Base-by-base conservation (phyloP, 2,329 filamentous ascomycete species). In the Pseudopithomyces maydicus region DNA sequence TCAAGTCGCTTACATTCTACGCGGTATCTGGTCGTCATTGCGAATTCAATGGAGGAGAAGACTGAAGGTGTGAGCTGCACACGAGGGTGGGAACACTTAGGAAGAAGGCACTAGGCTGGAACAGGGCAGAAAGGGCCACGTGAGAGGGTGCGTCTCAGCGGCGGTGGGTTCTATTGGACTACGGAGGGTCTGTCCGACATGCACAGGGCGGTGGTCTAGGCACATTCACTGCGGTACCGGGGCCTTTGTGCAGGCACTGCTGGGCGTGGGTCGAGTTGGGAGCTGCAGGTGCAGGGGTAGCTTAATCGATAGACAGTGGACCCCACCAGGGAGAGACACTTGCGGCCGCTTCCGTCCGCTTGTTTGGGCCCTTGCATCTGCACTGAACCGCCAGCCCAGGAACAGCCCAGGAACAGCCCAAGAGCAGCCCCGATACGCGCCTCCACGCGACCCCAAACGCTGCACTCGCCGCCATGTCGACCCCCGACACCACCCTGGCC, bases 1-100 rank as follows among this genome's bases (percentile, higher is more conserved):
- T n/a, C 15, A 10, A 7, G 11, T 15, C 20, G 70, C 73, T 55
- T 66, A 76, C 74, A 77, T 69, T 78, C 76, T 49, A 78, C 76
- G 57, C 76, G 66, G 55, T 78, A 78, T 67, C 76, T 72, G 17
- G 75, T 78, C 19, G 76, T 78, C 76, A 78, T 78, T 6, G 49
- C 71, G 44, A 35, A n/a, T n/a, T 44, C 42, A 42, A 26, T 20
- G 23, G 29, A 49, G 58, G 54, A 55, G 50, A 36, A 32, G 2
- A 48, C 32, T 48, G 54, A 57, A 51, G 26, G 36, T 20, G 33
- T 61, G 58, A 58, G 52, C 46, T 62, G 65, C 60, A 59, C 61
- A 57, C 58, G 58, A 64, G 57, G 41, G 59, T 63, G 59, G 59
- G 56, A 58, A n/a, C n/a, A n/a, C n/a, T n/a, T n/a, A 60, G 66